A percentile compares a stretch with the other conserved stretches of the same genome.
phyloP scores from a whole-genome alignment of 2,329 filamentous ascomycete species.

The Lachnellula hyalina region DNA sequence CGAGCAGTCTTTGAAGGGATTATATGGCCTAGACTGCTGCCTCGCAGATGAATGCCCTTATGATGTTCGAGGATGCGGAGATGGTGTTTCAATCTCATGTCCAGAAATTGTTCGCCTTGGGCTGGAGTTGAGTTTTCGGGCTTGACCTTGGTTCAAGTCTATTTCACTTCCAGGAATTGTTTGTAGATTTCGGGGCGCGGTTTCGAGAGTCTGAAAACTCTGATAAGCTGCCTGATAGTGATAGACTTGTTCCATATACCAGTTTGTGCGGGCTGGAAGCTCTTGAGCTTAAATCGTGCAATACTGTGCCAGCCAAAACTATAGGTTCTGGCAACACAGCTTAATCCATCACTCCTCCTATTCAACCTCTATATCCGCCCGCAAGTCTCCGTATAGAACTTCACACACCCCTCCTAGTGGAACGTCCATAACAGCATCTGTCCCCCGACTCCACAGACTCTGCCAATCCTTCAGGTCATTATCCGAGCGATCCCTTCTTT shows the following conservation, averaged over 20 bases:
- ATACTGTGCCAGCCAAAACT: no score
- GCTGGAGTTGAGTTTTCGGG: conserved; percentile 54
- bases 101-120: conserved; percentile 45
- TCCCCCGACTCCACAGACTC: conserved; percentile 82
- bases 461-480: conserved; percentile 57
- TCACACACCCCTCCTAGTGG: conserved; percentile 93
- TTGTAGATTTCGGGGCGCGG: conserved; percentile 17
- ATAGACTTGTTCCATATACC: no score
- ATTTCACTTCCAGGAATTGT: conserved; percentile 20
- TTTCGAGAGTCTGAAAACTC: background rate
- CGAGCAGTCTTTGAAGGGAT: conserved; percentile 38
- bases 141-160: conserved; percentile 41
- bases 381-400: conserved; percentile 72
- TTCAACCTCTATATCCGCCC: conserved; percentile 28
- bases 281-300: no score
- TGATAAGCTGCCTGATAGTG: no score
- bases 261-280: no score
- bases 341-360: conserved; percentile 10
- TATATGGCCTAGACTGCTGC: conserved; percentile 15
- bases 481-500: conserved; percentile 28
- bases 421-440: conserved; percentile 96
- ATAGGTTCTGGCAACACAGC: no score
- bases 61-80: conserved; percentile 28
- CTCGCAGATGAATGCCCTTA: conserved; percentile 21
- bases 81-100: conserved; percentile 48